These are phyloP conservation scores for Solanum bulbocastanum DNA, from an alignment of 257 asterid species.

Conservation along the genomic window DNA sequence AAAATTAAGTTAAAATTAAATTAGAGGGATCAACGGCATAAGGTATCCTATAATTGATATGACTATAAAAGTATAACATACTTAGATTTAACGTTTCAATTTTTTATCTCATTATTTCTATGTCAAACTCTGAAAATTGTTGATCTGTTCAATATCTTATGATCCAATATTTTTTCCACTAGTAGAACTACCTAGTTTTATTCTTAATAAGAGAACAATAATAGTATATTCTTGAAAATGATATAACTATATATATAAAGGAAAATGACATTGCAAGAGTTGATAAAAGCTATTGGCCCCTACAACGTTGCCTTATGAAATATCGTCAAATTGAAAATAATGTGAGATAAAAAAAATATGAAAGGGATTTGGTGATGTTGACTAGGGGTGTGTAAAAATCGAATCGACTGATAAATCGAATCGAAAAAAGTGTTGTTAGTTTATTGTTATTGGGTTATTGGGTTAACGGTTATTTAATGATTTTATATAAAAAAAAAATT, in stretches of 20 bases:
- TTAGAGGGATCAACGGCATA: not conserved
- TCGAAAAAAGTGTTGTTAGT: too few relatives aligned
- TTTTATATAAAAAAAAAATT: too few relatives aligned
- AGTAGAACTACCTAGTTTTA: not conserved
- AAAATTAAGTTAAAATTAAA: not conserved
- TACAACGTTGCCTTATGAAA: not conserved
- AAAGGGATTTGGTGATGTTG: not conserved
- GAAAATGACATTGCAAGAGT: not conserved
- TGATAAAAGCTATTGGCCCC: not conserved
- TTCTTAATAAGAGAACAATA: not conserved
- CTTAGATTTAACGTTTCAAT: not conserved
- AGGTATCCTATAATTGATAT: not conserved
- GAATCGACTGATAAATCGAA: too few relatives aligned
- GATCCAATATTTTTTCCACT: not conserved
- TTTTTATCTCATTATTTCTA: not conserved
- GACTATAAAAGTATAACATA: not conserved
- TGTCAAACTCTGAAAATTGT: not conserved
- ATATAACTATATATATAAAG: not conserved
- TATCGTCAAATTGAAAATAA: not conserved
- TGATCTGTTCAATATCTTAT: not conserved
- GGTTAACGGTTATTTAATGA: too few relatives aligned
- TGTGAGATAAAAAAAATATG: not conserved
- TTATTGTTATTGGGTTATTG: too few relatives aligned
- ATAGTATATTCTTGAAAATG: not conserved
- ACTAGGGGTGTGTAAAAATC: too few relatives aligned